Evolutionary conservation across 179 eudicot genomes (phyloP).

Genomic region (Silene coronaria): DNA sequence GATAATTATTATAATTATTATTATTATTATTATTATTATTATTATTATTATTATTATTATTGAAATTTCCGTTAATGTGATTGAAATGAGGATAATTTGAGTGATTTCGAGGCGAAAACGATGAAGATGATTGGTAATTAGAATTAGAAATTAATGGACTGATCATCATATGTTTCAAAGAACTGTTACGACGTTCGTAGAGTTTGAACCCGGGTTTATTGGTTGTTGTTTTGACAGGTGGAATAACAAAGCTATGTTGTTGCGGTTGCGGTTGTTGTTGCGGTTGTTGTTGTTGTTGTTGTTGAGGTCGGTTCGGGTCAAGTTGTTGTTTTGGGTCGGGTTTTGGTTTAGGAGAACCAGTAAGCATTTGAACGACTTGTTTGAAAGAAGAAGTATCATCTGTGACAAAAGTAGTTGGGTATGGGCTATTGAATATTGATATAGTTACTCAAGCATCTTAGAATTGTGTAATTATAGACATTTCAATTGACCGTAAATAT

Average conservation of each 20-base stretch:
- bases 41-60: not conserved
- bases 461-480: no score
- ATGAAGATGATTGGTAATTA: constrained; percentile 7
- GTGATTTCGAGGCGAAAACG: not conserved
- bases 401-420: constrained; percentile 86
- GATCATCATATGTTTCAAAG: constrained; percentile 49
- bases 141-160: constrained; percentile 31
- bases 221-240: constrained; percentile 48
- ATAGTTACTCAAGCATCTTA: no score
- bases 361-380: constrained; percentile 88
- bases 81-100: not conserved
- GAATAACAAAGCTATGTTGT: constrained; percentile 28
- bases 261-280: no score
- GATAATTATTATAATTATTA: constrained; percentile 1
- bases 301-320: no score
- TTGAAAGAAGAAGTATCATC: constrained; percentile 86
- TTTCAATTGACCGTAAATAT: no score
- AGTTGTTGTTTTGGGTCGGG: constrained; percentile 31
- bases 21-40: not conserved
- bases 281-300: not conserved
- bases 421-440: constrained; percentile 65
- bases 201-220: constrained; percentile 61
- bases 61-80: not conserved
- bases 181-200: constrained; percentile 56
- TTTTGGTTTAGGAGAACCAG: constrained; percentile 61